Conservation (phyloP, 768 basidiomycete species). For the Suillus discolor region DNA sequence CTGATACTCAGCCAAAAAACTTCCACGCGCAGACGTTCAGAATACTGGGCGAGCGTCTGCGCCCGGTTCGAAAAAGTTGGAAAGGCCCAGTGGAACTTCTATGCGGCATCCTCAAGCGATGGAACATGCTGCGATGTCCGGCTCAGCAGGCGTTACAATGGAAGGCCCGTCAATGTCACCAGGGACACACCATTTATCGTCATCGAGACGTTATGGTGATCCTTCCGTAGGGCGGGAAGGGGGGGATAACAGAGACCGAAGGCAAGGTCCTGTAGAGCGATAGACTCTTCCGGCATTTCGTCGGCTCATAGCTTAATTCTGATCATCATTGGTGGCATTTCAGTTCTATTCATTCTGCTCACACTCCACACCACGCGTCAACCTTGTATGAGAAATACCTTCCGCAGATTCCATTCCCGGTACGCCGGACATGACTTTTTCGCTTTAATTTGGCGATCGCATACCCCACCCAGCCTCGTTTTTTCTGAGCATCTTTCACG, state of each 20-base stretch:
- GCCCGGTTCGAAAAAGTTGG: slow-evolving; percentile 44
- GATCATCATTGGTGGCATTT: slow-evolving; percentile 14
- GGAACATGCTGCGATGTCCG: slow-evolving; percentile 27
- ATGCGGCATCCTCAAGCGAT: slow-evolving; percentile 38
- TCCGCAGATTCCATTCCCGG: slow-evolving; percentile 13
- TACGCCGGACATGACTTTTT: slow-evolving; percentile 25
- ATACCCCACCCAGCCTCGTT: slow-evolving; percentile 11
- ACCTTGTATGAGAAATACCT: slow-evolving; percentile 10
- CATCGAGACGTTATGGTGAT: slow-evolving; percentile 39
- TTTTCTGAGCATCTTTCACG: slow-evolving; percentile 5
- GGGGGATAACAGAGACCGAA: slow-evolving; percentile 33
- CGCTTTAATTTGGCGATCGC: slow-evolving; percentile 11
- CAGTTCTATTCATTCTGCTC: slow-evolving; percentile 19
- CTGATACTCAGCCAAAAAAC: slow-evolving; percentile 66
- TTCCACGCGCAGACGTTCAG: slow-evolving; percentile 76
- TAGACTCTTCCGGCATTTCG: slow-evolving; percentile 15
- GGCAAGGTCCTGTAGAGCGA: slow-evolving; percentile 32
- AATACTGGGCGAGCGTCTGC: slow-evolving; percentile 77
- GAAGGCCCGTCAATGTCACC: slow-evolving; percentile 30
- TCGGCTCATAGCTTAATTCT: slow-evolving; percentile 10
- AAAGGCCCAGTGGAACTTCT: slow-evolving; percentile 39
- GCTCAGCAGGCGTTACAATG: slow-evolving; percentile 31
- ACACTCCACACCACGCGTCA: slow-evolving; percentile 20
- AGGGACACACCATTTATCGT: slow-evolving; percentile 36
- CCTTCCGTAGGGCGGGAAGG: slow-evolving; percentile 38